Evolutionary conservation across 2,329 filamentous ascomycete species (phyloP).

Genomic region (Cercospora sp.): DNA sequence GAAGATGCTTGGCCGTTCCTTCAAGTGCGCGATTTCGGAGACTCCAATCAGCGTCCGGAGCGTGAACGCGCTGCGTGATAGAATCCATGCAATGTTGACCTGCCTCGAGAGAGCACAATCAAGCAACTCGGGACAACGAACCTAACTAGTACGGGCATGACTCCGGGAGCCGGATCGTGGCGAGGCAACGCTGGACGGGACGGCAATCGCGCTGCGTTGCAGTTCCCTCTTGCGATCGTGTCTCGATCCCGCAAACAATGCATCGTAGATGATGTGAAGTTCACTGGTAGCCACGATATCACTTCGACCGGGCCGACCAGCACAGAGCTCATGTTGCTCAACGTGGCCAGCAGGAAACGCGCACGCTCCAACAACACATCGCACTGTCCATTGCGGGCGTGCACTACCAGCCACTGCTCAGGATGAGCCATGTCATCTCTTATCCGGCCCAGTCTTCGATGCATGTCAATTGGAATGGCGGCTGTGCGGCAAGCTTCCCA

Average conservation of each 20-base stretch:
- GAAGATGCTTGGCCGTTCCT: background rate
- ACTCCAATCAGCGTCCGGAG: background rate
- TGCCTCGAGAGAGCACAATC: background rate
- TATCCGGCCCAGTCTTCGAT: background rate
- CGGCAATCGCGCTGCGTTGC: background rate
- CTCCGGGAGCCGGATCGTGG: background rate
- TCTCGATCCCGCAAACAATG: background rate
- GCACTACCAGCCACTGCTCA: background rate
- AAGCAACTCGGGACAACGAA: background rate
- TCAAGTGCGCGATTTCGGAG: background rate
- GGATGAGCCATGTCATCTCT: background rate
- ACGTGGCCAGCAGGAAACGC: background rate
- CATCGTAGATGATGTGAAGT: background rate
- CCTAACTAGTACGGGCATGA: background rate
- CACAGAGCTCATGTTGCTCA: background rate
- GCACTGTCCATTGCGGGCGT: background rate
- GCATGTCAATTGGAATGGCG: background rate
- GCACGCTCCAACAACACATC: background rate
- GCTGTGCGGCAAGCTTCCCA: slow-evolving; percentile 4
- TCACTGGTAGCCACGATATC: background rate
- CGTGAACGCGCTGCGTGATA: background rate
- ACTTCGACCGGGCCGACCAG: background rate
- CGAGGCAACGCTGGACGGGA: background rate
- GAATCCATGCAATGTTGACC: background rate
- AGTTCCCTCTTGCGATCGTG: background rate